These are phyloP conservation scores for Myxozyma neotropica DNA, from an alignment of 805 yeast species.

Conservation along the genomic window DNA sequence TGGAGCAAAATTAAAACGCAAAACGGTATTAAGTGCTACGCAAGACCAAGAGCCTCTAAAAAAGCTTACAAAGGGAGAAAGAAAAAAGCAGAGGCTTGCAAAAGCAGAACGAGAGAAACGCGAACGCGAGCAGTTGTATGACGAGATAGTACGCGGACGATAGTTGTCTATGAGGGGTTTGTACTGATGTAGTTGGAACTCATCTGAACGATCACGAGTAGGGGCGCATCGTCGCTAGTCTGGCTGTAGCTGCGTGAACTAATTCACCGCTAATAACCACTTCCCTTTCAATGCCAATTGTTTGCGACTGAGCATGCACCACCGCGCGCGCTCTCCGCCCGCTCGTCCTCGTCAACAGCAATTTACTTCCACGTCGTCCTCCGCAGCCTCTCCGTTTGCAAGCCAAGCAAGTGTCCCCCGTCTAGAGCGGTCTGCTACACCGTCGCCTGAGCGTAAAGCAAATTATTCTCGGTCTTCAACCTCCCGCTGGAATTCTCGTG, in stretches of 20 bases:
- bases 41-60: background rate
- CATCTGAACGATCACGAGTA: background rate
- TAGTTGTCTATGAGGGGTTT: background rate
- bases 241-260: background rate
- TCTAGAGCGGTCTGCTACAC: slow-evolving; percentile 3
- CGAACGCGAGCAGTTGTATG: slow-evolving; percentile 12
- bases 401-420: too few species aligned
- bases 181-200: background rate
- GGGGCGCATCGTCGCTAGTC: background rate
- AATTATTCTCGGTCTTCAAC: background rate
- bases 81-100: slow-evolving; percentile 3
- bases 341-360: slow-evolving; percentile 5
- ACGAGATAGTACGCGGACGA: slow-evolving; percentile 17
- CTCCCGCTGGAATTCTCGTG: background rate
- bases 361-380: background rate
- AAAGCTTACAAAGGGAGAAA: background rate
- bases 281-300: background rate
- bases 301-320: slow-evolving; percentile 17
- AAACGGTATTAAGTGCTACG: background rate
- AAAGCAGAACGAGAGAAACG: slow-evolving; percentile 7
- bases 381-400: slow-evolving; percentile 3
- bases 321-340: slow-evolving; percentile 28
- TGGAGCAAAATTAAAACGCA: slow-evolving; percentile 16
- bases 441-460: slow-evolving; percentile 13
- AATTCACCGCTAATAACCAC: background rate